Percentiles rank a stretch among this genome's conserved stretches.
These are phyloP conservation scores for Penicillium digitatum DNA, from an alignment of 2,329 filamentous ascomycete genomes.

Conservation along the genomic window DNA sequence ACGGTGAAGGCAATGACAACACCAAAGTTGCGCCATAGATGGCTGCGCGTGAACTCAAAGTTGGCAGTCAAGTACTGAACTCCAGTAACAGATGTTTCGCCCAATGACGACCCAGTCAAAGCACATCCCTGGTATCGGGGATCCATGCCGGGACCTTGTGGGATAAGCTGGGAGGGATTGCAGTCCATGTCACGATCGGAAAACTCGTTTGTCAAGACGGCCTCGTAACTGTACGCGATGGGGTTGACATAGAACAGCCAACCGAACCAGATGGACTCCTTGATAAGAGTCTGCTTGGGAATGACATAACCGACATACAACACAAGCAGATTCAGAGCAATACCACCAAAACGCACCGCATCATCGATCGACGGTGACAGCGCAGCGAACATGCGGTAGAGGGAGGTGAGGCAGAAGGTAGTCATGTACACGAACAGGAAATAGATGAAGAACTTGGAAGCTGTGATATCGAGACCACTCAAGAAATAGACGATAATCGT, in stretches of 20 bases:
- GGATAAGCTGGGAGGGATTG: slow-evolving; percentile 56
- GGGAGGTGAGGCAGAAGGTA: slow-evolving; percentile 58
- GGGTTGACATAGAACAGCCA: slow-evolving; percentile 58
- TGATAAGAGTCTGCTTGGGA: slow-evolving; percentile 57
- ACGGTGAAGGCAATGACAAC: slow-evolving; percentile 71
- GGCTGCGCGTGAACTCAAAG: slow-evolving; percentile 55
- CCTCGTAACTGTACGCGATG: slow-evolving; percentile 61
- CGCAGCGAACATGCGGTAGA: slow-evolving; percentile 65
- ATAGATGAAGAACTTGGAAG: slow-evolving; percentile 63
- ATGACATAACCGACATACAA: slow-evolving; percentile 67
- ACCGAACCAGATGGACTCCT: slow-evolving; percentile 62
- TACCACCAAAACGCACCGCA: slow-evolving; percentile 61
- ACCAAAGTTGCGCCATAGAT: slow-evolving; percentile 71
- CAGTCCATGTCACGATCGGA: slow-evolving; percentile 56
- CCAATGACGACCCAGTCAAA: slow-evolving; percentile 55
- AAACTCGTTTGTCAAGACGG: slow-evolving; percentile 65
- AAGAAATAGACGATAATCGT: slow-evolving; percentile 64
- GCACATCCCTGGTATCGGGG: slow-evolving; percentile 60
- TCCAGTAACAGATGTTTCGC: slow-evolving; percentile 51
- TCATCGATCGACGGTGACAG: slow-evolving; percentile 63
- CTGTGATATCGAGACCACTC: slow-evolving; percentile 55
- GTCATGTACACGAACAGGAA: slow-evolving; percentile 61
- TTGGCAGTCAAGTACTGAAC: slow-evolving; percentile 52
- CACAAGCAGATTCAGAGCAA: slow-evolving; percentile 57
- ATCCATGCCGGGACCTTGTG: slow-evolving; percentile 54